These are phyloP conservation scores for Trichosporon inkin DNA, from an alignment of 1,284 basidiomycete species.

Conservation along the genomic window DNA sequence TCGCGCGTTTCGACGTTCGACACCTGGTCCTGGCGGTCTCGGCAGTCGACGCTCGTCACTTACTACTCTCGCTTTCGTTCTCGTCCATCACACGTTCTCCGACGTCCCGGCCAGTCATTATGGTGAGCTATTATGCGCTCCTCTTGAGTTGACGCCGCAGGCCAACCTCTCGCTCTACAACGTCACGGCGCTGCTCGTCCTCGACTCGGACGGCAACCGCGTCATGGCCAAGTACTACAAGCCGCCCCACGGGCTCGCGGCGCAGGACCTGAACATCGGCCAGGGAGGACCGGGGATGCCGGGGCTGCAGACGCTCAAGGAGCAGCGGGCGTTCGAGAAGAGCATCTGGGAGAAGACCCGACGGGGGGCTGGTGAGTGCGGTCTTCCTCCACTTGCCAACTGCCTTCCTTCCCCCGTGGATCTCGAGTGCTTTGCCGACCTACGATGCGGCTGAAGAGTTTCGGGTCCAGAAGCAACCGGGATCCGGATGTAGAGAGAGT, in stretches of 20 bases:
- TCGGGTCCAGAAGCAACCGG: too few relatives aligned
- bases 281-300: constrained; percentile 43
- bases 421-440: too few relatives aligned
- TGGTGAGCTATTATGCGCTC: neutral
- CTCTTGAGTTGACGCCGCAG: constrained; percentile 32
- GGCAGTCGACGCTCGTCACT: neutral
- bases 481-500: neutral
- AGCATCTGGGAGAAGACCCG: constrained; percentile 92
- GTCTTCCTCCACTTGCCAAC: constrained; percentile 8
- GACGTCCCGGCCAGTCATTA: neutral
- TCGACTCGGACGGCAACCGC: constrained; percentile 90
- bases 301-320: constrained; percentile 64
- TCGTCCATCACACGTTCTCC: neutral
- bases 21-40: neutral
- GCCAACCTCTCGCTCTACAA: constrained; percentile 81
- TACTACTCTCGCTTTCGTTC: neutral
- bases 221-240: constrained; percentile 92
- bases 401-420: neutral
- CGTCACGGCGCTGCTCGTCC: constrained; percentile 78
- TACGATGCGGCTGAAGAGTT: too few relatives aligned
- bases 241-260: constrained; percentile 55
- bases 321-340: constrained; percentile 94
- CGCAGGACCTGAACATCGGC: constrained; percentile 51
- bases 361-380: constrained; percentile 71
- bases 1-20: constrained; percentile 8